These are phyloP conservation scores for Blastomyces silverae DNA, from an alignment of 2,329 filamentous ascomycete species.

Conservation along the genomic window DNA sequence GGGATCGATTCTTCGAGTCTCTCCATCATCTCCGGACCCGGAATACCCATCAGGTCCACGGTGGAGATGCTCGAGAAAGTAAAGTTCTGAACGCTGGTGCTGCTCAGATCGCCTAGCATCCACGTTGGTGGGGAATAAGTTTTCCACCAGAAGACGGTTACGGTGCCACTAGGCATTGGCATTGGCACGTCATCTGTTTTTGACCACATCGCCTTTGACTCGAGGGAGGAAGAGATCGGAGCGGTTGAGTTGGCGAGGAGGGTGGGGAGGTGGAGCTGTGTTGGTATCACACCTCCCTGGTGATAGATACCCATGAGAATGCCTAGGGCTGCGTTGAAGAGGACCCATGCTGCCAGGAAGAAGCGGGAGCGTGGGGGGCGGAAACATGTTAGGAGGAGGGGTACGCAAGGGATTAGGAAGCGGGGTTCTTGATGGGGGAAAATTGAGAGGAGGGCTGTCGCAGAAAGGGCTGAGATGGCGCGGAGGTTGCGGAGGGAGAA, in stretches of 20 bases:
- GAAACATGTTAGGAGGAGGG: slow-evolving; percentile 47
- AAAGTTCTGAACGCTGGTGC: not conserved
- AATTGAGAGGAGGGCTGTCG: slow-evolving; percentile 40
- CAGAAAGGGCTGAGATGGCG: slow-evolving; percentile 40
- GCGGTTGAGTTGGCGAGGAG: slow-evolving; percentile 31
- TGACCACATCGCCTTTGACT: not conserved
- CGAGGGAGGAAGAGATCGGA: slow-evolving; percentile 20
- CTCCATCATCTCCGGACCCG: slow-evolving; percentile 36
- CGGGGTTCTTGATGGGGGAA: slow-evolving; percentile 49
- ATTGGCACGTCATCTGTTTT: not conserved
- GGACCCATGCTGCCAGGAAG: slow-evolving; percentile 42
- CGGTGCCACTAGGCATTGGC: slow-evolving; percentile 18
- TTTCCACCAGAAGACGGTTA: slow-evolving; percentile 49
- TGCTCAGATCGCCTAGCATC: slow-evolving; percentile 39
- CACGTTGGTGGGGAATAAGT: slow-evolving; percentile 49
- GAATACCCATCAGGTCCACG: slow-evolving; percentile 45
- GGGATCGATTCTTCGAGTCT: slow-evolving; percentile 34
- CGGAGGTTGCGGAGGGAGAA: slow-evolving; percentile 36
- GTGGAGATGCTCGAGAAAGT: slow-evolving; percentile 34
- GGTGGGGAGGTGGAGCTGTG: slow-evolving; percentile 42
- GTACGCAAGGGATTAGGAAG: slow-evolving; percentile 47
- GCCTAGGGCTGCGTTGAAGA: slow-evolving; percentile 46
- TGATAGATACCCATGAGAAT: slow-evolving; percentile 49
- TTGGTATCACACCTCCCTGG: slow-evolving; percentile 48
- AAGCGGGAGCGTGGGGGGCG: slow-evolving; percentile 36